Conservation (phyloP, 495 filamentous ascomycete species). For the Podospora australis region DNA sequence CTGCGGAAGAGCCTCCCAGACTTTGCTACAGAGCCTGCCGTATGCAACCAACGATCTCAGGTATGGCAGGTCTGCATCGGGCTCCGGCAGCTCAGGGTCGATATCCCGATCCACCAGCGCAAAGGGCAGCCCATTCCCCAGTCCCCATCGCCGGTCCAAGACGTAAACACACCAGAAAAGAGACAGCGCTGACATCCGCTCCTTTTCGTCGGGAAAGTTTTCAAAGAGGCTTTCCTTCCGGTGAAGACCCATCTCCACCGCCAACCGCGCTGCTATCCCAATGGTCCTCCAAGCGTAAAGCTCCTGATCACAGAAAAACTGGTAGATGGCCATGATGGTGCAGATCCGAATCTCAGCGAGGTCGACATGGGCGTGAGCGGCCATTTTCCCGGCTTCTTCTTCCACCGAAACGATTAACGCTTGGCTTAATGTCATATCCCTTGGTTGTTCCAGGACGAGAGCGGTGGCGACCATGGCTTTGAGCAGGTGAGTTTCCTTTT, state of each 20-base stretch:
- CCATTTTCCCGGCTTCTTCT: not conserved
- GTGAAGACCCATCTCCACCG: not conserved
- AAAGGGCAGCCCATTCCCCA: conserved; percentile 63
- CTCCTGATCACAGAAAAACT: not conserved
- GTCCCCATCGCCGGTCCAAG: conserved; percentile 63
- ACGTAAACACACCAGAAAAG: conserved; percentile 67
- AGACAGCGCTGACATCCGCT: conserved; percentile 10
- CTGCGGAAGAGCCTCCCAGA: not conserved
- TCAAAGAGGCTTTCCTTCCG: not conserved
- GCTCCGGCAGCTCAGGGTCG: conserved; percentile 55
- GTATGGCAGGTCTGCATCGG: not conserved
- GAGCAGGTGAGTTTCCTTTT: not conserved
- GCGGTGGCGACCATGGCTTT: not conserved
- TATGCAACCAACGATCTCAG: not conserved
- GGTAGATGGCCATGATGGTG: not conserved
- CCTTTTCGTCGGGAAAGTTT: not conserved
- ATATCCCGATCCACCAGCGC: conserved; percentile 65
- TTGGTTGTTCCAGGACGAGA: not conserved
- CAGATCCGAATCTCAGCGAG: not conserved
- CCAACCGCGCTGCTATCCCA: not conserved
- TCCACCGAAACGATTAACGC: not conserved
- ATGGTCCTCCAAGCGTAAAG: not conserved
- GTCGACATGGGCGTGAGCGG: not conserved
- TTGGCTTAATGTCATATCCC: not conserved
- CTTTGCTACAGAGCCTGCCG: not conserved